phyloP scores from a whole-genome alignment of 805 yeast species.

The Pichia manshurica region DNA sequence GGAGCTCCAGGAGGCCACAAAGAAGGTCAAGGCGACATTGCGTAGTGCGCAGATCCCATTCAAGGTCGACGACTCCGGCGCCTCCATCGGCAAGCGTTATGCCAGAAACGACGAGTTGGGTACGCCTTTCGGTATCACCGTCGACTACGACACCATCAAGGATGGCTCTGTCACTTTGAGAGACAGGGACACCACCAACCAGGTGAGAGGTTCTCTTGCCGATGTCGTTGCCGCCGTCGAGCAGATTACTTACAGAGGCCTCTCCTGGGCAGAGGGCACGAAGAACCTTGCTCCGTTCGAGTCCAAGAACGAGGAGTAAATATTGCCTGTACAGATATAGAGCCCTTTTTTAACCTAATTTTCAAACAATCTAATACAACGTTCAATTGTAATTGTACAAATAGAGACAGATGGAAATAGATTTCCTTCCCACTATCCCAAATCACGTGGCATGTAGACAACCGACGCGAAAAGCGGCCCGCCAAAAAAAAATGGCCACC shows the following conservation, averaged over 20 bases:
- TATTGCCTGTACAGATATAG: too few species aligned
- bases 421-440: too few species aligned
- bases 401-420: too few species aligned
- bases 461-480: too few species aligned
- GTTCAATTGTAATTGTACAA: too few species aligned
- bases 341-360: too few species aligned
- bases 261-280: constrained; percentile 84
- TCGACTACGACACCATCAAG: constrained; percentile 87
- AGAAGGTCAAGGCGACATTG: constrained; percentile 61
- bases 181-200: constrained; percentile 95
- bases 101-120: constrained; percentile 98
- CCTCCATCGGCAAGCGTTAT: constrained; percentile 95
- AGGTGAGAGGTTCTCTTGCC: constrained; percentile 85
- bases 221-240: constrained; percentile 68
- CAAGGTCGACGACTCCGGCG: constrained; percentile 95
- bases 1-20: constrained; percentile 69
- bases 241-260: constrained; percentile 67
- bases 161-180: constrained; percentile 89
- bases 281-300: constrained; percentile 66
- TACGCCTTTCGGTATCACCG: constrained; percentile 97
- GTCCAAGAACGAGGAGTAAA: constrained; percentile 47
- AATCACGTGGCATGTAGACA: too few species aligned
- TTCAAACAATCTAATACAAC: background rate
- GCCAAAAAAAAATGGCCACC: too few species aligned
- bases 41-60: constrained; percentile 83